Conservation (phyloP, 108 stramenopile genomes). For the Skeletonema menzelii region DNA sequence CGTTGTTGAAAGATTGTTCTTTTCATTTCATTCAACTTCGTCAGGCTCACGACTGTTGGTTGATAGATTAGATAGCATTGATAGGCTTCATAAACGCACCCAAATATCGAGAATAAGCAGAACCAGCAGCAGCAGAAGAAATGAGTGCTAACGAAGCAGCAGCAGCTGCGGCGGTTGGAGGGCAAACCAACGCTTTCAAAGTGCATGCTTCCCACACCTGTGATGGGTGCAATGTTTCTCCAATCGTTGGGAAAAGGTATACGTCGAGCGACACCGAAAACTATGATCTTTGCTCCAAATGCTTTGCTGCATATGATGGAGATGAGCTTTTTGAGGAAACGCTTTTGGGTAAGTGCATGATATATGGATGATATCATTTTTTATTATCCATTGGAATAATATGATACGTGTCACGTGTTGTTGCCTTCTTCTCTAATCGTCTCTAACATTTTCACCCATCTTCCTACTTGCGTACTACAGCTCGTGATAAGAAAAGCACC, state of each 20-base stretch:
- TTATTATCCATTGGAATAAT: too few relatives aligned
- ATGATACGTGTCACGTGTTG: background rate
- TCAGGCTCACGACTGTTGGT: background rate
- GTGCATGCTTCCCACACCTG: slow-evolving; percentile 63
- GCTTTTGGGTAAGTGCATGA: slow-evolving; percentile 52
- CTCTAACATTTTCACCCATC: background rate
- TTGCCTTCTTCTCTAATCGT: background rate
- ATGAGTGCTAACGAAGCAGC: background rate
- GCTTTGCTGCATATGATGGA: slow-evolving; percentile 66
- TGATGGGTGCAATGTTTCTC: slow-evolving; percentile 70
- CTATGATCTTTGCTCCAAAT: slow-evolving; percentile 77
- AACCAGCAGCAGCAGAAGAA: background rate
- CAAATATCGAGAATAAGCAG: background rate
- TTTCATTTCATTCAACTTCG: background rate
- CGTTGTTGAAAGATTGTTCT: background rate
- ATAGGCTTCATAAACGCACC: too few relatives aligned
- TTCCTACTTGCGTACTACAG: background rate
- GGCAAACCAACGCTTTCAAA: background rate
- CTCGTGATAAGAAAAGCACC: slow-evolving; percentile 28
- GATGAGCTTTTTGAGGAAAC: slow-evolving; percentile 59
- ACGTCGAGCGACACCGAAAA: slow-evolving; percentile 60
- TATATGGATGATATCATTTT: background rate
- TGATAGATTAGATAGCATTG: background rate
- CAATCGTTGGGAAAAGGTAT: slow-evolving; percentile 81
- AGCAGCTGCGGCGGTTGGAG: background rate